These are phyloP conservation scores for Kodamaea ohmeri DNA, from an alignment of 1,139 yeast species.

Conservation along the genomic window DNA sequence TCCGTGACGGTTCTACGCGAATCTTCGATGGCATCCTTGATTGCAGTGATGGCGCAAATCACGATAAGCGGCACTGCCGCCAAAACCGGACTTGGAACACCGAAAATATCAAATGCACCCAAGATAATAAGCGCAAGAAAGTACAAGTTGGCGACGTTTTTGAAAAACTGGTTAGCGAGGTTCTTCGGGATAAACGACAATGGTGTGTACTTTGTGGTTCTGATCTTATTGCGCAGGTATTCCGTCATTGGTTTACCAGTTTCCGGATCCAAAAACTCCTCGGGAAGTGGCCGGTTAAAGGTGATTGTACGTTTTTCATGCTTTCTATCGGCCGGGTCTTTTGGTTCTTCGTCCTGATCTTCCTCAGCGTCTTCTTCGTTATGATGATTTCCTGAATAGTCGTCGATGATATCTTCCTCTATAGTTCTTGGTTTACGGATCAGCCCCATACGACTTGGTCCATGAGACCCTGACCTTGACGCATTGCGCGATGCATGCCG, in stretches of 20 bases:
- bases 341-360: conserved; percentile 22
- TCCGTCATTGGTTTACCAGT: conserved; percentile 29
- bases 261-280: conserved; percentile 50
- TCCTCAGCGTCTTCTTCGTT: conserved; percentile 16
- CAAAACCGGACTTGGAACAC: conserved; percentile 55
- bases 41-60: conserved; percentile 52
- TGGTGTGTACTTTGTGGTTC: conserved; percentile 62
- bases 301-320: conserved; percentile 54
- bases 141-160: conserved; percentile 55
- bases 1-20: conserved; percentile 53
- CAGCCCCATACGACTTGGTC: conserved; percentile 15
- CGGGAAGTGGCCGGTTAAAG: conserved; percentile 69
- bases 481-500: conserved; percentile 4
- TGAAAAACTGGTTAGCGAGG: conserved; percentile 45
- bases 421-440: conserved; percentile 24
- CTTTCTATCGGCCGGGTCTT: conserved; percentile 43
- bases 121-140: conserved; percentile 50
- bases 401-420: conserved; percentile 28
- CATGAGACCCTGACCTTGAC: conserved; percentile 7
- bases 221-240: conserved; percentile 54
- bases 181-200: conserved; percentile 54
- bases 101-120: conserved; percentile 54
- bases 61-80: conserved; percentile 61
- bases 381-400: conserved; percentile 18
- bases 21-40: conserved; percentile 59